These are phyloP conservation scores for Nicotiana attenuata DNA, from an alignment of 257 asterid genomes.

Conservation along the genomic window DNA sequence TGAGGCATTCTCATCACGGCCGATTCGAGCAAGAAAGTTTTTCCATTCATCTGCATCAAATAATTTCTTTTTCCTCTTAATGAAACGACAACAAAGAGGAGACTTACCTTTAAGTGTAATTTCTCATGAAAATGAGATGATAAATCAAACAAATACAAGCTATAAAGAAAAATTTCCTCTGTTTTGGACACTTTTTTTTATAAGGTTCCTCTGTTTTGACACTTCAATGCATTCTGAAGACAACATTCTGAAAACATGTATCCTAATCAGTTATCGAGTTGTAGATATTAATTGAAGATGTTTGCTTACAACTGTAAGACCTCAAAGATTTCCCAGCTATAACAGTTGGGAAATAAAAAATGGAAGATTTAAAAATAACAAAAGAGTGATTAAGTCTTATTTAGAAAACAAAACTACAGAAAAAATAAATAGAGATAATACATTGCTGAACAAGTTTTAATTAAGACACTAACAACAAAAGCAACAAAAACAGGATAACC, in stretches of 20 bases:
- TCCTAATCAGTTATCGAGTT: background rate
- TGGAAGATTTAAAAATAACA: no score
- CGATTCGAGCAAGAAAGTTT: constrained; percentile 89
- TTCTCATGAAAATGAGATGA: background rate
- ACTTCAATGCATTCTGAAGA: background rate
- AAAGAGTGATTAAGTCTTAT: no score
- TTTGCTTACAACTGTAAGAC: background rate
- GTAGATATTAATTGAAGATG: background rate
- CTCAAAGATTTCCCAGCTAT: no score
- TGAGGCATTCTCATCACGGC: constrained; percentile 76
- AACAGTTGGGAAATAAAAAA: no score
- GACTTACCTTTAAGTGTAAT: background rate
- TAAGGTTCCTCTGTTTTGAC: background rate
- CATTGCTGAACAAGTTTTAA: no score
- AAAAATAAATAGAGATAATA: no score
- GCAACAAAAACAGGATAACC: no score
- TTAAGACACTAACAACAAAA: no score
- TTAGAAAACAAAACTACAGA: no score
- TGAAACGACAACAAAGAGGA: background rate
- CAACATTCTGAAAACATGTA: background rate
- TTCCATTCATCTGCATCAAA: constrained; percentile 84
- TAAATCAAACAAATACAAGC: background rate
- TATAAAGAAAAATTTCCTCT: background rate
- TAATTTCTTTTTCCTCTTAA: constrained; percentile 12
- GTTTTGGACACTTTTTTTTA: background rate